phyloP scores from a whole-genome alignment of 345 rosid genomes.

The Lenwebbia sp. region DNA sequence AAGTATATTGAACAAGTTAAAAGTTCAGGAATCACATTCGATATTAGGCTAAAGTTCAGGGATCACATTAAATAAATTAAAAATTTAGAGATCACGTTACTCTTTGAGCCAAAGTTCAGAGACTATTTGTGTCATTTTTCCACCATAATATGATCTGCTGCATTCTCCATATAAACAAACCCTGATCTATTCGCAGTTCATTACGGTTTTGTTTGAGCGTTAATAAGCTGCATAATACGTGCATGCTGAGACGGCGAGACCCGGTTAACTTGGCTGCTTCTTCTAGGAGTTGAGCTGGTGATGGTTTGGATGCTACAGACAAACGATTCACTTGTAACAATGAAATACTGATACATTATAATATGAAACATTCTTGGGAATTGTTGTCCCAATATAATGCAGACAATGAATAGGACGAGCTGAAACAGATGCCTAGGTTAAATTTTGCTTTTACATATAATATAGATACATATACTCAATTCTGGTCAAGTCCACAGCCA shows the following conservation, averaged over 20 bases:
- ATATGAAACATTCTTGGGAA: background rate
- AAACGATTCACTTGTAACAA: background rate
- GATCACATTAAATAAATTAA: too few relatives aligned
- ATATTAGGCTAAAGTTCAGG: too few relatives aligned
- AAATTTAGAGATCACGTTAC: too few relatives aligned
- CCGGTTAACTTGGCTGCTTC: background rate
- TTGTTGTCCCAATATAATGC: background rate
- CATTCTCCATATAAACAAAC: background rate
- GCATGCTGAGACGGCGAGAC: background rate
- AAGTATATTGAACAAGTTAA: too few relatives aligned
- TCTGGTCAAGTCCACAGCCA: background rate
- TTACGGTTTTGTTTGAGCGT: background rate
- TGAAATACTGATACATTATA: background rate
- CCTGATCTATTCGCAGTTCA: background rate
- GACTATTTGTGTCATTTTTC: too few relatives aligned
- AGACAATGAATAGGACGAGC: background rate
- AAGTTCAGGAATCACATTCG: too few relatives aligned
- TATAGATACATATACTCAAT: background rate
- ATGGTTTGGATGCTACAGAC: background rate
- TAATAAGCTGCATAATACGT: background rate
- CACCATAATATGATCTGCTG: background rate
- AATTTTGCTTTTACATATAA: background rate
- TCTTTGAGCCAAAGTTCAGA: too few relatives aligned
- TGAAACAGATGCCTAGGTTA: background rate
- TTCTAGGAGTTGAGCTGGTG: constrained; percentile 1